phyloP scores from a whole-genome alignment of 371 early-diverging fungal genomes.

The Lichtheimia ramosa region DNA sequence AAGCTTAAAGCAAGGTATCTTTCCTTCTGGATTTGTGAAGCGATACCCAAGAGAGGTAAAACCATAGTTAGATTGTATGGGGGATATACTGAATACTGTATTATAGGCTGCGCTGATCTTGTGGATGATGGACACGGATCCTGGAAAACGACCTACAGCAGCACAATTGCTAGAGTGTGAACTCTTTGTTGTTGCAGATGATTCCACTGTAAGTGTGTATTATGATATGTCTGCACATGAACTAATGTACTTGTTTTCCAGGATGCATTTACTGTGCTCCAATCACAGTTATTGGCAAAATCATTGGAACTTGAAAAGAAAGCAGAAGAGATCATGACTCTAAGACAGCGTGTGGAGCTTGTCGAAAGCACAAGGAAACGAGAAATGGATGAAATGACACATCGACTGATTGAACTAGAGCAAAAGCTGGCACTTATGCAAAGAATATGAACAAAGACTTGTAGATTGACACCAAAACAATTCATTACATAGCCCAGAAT shows the following conservation, averaged over 20 bases:
- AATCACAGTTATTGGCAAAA: constrained; percentile 4
- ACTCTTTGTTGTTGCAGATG: constrained; percentile 33
- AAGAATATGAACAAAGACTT: too few species aligned
- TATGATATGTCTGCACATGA: not conserved
- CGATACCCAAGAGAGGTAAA: constrained; percentile 74
- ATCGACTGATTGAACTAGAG: constrained; percentile 1
- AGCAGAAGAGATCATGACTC: not conserved
- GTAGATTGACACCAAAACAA: too few species aligned
- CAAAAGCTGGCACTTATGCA: not conserved
- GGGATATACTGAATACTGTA: not conserved
- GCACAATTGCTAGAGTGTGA: constrained; percentile 72
- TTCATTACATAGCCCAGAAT: too few species aligned
- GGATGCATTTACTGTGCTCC: not conserved
- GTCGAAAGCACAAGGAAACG: too few species aligned
- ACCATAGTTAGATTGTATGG: not conserved
- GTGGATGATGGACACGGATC: constrained; percentile 76
- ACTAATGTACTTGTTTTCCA: not conserved
- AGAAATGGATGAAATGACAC: not conserved
- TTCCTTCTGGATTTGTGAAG: constrained; percentile 74
- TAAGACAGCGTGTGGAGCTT: too few species aligned
- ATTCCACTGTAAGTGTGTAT: not conserved
- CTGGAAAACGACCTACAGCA: constrained; percentile 72
- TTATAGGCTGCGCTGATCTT: constrained; percentile 62
- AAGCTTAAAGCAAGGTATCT: constrained; percentile 61
- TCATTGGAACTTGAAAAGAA: constrained; percentile 3